Evolutionary conservation across 2,329 filamentous ascomycete genomes (phyloP).

Genomic region (Pezicula neosporulosa): DNA sequence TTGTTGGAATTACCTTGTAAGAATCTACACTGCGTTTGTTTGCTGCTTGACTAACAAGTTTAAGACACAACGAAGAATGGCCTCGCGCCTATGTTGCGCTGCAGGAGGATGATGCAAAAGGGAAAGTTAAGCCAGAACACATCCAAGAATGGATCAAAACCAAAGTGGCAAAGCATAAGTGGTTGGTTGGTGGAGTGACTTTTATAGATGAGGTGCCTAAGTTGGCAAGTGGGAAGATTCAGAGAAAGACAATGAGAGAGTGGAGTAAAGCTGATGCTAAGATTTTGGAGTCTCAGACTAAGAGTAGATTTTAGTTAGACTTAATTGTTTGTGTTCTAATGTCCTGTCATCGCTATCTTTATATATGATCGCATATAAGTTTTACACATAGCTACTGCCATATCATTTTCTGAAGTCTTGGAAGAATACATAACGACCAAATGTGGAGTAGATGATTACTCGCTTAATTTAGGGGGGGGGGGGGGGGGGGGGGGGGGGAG

Average conservation of each 20-base stretch:
- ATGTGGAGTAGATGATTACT: too few species aligned
- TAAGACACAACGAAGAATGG: constrained; percentile 44
- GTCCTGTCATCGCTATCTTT: too few species aligned
- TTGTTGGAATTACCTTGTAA: constrained; percentile 47
- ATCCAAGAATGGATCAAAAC: constrained; percentile 45
- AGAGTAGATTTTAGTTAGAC: constrained; percentile 11
- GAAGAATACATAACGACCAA: too few species aligned
- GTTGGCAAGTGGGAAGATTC: constrained; percentile 54
- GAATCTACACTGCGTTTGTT: constrained; percentile 11
- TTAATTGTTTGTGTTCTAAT: too few species aligned
- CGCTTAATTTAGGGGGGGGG: too few species aligned
- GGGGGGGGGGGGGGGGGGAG: too few species aligned
- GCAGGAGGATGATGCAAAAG: constrained; percentile 43
- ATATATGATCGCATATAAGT: too few species aligned
- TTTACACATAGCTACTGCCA: too few species aligned
- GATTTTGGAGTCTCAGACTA: constrained; percentile 19
- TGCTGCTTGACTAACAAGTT: constrained; percentile 1
- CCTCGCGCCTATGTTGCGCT: constrained; percentile 50
- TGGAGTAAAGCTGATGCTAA: constrained; percentile 52
- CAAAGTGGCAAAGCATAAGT: constrained; percentile 49
- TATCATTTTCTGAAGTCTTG: too few species aligned
- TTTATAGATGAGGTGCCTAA: constrained; percentile 56
- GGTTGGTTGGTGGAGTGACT: constrained; percentile 45
- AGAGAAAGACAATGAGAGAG: constrained; percentile 51
- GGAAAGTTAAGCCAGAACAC: constrained; percentile 43